Percentiles rank a stretch among this genome's conserved stretches.
Conservation (phyloP, 441 rosid genomes). For the Lepidium campestre region DNA sequence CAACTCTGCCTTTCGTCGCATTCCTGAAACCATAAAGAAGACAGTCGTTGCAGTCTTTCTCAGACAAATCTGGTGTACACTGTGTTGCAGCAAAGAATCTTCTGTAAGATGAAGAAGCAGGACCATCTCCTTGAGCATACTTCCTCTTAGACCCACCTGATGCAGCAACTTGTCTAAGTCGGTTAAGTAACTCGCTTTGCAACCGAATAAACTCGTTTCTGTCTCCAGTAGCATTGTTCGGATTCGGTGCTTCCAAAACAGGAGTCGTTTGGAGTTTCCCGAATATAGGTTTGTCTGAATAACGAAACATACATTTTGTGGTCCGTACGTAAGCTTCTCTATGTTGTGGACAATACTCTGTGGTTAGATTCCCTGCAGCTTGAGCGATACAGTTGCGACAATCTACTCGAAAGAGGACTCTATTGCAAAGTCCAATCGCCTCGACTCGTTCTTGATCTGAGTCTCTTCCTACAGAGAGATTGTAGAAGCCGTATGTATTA, state of each 20-base stretch:
- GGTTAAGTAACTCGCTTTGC: conserved; percentile 10
- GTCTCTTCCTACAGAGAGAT: not conserved
- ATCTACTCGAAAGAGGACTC: not conserved
- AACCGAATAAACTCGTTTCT: not conserved
- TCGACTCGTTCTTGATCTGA: conserved; percentile 11
- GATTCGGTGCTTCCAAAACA: not conserved
- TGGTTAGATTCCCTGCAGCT: not conserved
- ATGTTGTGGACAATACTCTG: not conserved
- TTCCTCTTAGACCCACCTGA: conserved; percentile 7
- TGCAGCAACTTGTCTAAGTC: not conserved
- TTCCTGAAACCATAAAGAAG: not conserved
- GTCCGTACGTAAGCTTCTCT: conserved; percentile 4
- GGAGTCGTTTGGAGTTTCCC: not conserved
- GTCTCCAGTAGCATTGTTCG: not conserved
- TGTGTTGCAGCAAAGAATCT: not conserved
- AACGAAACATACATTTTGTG: conserved; percentile 18
- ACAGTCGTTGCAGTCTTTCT: conserved; percentile 3
- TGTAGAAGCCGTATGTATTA: conserved; percentile 17
- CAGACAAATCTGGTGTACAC: conserved; percentile 16
- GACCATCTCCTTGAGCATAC: conserved; percentile 21
- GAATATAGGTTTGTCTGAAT: conserved; percentile 1
- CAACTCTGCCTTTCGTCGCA: not conserved
- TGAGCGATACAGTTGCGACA: not conserved
- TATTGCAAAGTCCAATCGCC: conserved; percentile 11
- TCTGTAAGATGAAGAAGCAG: not conserved